Conservation (phyloP, 1,284 basidiomycete genomes). For the Ceratobasidium papillatum region DNA sequence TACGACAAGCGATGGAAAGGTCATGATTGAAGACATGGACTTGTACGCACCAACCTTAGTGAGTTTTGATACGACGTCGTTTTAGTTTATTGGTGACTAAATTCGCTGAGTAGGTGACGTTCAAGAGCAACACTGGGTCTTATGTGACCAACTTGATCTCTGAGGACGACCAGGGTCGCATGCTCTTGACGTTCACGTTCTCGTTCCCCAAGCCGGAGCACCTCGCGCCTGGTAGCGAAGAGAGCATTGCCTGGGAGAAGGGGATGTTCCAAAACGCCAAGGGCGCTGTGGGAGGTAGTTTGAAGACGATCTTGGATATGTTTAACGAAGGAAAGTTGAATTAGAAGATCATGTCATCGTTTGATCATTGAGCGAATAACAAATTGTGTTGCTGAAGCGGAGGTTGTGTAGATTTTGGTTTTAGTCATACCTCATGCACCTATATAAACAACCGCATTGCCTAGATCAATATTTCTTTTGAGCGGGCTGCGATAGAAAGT, state of each 20-base stretch:
- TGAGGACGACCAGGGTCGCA: not conserved
- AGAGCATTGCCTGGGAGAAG: not conserved
- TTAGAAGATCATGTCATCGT: not conserved
- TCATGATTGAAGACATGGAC: slow-evolving; percentile 22
- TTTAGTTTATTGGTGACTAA: not conserved
- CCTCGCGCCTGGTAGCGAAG: not conserved
- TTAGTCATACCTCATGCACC: too few species aligned
- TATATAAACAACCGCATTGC: too few species aligned
- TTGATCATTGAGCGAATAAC: not conserved
- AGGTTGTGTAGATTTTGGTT: too few species aligned
- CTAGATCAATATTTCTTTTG: too few species aligned
- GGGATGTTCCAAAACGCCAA: not conserved
- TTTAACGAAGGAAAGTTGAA: slow-evolving; percentile 36
- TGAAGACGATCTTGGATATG: slow-evolving; percentile 35
- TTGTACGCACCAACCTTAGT: slow-evolving; percentile 26
- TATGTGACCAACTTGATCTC: slow-evolving; percentile 30
- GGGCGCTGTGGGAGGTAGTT: not conserved
- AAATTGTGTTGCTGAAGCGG: not conserved
- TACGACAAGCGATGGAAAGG: not conserved
- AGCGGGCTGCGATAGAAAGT: too few species aligned
- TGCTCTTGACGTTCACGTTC: slow-evolving; percentile 35
- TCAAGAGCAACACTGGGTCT: slow-evolving; percentile 5
- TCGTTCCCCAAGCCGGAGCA: not conserved
- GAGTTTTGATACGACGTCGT: not conserved
- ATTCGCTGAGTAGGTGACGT: slow-evolving; percentile 10